Conservation (phyloP, 106 monocot species). For the Chionographis japonica region DNA sequence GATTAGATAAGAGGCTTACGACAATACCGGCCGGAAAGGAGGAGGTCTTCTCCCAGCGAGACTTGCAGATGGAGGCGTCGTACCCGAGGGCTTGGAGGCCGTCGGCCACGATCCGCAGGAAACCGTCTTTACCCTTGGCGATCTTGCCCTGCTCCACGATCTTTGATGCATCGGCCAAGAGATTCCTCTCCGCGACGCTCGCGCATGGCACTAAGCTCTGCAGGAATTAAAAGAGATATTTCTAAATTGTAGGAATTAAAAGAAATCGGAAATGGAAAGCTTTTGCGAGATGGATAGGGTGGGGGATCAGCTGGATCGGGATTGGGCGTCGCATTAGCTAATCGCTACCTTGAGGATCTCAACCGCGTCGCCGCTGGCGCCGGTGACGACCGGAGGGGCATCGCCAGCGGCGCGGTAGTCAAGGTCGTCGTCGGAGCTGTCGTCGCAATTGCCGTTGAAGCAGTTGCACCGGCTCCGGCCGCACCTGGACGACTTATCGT, state of each 20-base stretch:
- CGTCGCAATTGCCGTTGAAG: slow-evolving; percentile 71
- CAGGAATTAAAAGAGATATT: not conserved
- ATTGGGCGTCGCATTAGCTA: too few relatives aligned
- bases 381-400: not conserved
- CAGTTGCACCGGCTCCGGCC: slow-evolving; percentile 69
- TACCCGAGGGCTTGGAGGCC: slow-evolving; percentile 43
- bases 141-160: slow-evolving; percentile 34
- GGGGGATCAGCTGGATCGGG: not conserved
- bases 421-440: slow-evolving; percentile 62
- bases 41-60: slow-evolving; percentile 54
- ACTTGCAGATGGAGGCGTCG: slow-evolving; percentile 59
- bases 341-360: slow-evolving; percentile 57
- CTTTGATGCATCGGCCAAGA: slow-evolving; percentile 45
- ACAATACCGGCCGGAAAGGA: slow-evolving; percentile 48
- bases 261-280: too few relatives aligned
- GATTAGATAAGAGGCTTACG: not conserved
- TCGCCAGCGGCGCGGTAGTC: slow-evolving; percentile 15
- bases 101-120: slow-evolving; percentile 23
- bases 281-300: not conserved
- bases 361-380: slow-evolving; percentile 12
- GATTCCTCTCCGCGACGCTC: slow-evolving; percentile 53
- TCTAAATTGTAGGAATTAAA: not conserved
- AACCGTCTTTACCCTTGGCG: slow-evolving; percentile 8
- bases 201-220: slow-evolving; percentile 41
- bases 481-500: slow-evolving; percentile 24